phyloP scores from a whole-genome alignment of 192 early-diverging fungal genomes.

The Chytriomyces confervae region DNA sequence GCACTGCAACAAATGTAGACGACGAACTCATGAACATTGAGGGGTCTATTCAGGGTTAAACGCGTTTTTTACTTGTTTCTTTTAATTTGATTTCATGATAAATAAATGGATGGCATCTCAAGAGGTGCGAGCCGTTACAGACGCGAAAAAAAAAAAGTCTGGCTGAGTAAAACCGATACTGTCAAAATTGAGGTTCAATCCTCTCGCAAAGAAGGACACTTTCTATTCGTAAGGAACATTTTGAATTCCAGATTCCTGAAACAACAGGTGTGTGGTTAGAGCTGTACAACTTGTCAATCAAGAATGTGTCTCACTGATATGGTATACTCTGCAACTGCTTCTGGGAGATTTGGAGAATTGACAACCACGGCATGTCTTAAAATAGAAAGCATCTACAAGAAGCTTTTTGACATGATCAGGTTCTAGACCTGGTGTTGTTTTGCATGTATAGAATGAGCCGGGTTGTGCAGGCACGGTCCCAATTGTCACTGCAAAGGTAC shows the following conservation, averaged over 20 bases:
- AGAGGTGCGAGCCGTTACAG: no score
- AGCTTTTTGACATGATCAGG: not conserved
- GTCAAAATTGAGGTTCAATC: no score
- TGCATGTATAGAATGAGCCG: constrained; percentile 48
- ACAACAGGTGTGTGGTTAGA: no score
- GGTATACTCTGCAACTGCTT: constrained; percentile 31
- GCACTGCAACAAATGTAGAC: constrained; percentile 54
- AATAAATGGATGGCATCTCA: not conserved
- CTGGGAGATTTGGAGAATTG: constrained; percentile 43
- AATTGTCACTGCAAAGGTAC: constrained; percentile 36
- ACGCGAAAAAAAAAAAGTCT: no score
- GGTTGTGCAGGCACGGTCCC: constrained; percentile 51
- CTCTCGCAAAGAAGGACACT: no score
- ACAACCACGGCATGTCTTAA: constrained; percentile 40
- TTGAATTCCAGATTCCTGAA: no score
- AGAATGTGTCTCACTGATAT: constrained; percentile 31
- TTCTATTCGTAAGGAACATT: no score
- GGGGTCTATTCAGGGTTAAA: not conserved
- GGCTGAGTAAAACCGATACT: no score
- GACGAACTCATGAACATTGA: constrained; percentile 49
- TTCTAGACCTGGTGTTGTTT: constrained; percentile 32
- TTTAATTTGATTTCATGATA: not conserved
- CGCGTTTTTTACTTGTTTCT: not conserved
- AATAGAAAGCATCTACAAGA: not conserved
- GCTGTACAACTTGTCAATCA: not conserved